Conservation (phyloP, 139 green algal genomes). For the Trebouxia sp. region DNA sequence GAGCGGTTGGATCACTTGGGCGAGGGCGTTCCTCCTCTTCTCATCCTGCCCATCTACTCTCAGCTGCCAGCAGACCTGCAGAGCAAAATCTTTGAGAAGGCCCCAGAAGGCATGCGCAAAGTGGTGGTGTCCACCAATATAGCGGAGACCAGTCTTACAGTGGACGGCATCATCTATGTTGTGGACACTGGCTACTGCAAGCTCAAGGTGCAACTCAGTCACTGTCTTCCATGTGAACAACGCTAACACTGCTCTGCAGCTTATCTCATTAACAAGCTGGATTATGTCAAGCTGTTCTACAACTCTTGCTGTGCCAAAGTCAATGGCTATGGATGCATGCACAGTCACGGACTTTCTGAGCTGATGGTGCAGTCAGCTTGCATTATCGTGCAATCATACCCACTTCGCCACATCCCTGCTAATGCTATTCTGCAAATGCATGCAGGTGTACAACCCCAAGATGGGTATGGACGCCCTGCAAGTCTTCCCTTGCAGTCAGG, state of each 20-base stretch:
- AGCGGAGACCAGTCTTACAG: conserved; percentile 95
- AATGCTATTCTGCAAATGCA: background rate
- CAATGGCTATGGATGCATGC: too few species aligned
- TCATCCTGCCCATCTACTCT: conserved; percentile 97
- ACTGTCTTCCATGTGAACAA: too few species aligned
- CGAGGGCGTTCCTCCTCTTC: conserved; percentile 70
- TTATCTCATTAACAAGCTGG: too few species aligned
- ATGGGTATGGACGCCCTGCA: conserved; percentile 95
- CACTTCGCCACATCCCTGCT: background rate
- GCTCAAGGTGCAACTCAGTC: conserved; percentile 86
- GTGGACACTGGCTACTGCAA: conserved; percentile 94
- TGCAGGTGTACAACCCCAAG: conserved; percentile 94
- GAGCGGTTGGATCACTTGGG: conserved; percentile 80
- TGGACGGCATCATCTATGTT: conserved; percentile 97
- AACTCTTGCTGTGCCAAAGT: background rate
- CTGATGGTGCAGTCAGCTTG: too few species aligned
- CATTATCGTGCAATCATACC: background rate
- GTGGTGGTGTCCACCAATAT: conserved; percentile 97
- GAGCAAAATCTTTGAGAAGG: conserved; percentile 97
- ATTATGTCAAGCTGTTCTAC: background rate
- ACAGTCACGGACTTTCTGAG: too few species aligned
- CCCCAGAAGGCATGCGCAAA: conserved; percentile 87
- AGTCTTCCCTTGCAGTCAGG: conserved; percentile 89
- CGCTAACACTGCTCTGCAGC: too few species aligned
- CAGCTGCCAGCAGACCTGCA: conserved; percentile 90